Base-by-base conservation (phyloP, 176 grass and related monocot species). In the Leersia perrieri region DNA sequence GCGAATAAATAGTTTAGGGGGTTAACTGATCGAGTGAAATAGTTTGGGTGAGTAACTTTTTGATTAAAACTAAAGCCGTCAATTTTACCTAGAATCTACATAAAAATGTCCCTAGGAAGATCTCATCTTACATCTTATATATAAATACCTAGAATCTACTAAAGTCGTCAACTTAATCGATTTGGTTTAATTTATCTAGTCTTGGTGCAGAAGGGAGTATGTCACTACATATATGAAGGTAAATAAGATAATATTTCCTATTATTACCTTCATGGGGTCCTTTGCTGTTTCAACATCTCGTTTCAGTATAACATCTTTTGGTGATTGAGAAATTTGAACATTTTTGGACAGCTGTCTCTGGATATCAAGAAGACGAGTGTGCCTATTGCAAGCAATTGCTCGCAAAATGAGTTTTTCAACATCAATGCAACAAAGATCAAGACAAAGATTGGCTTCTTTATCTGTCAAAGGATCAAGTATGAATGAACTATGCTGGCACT, bases 291-390 rank as follows among this genome's bases (percentile, higher is more conserved):
- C 34, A 32, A 77, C 57, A 64, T 91, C 93, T 75, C 62, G 87
- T 72, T 91, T 93, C 63, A 99, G 81, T 69, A 95, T 41, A 62
- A 99, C 84, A 88, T 99, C 96, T 34, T 75, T 84, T 64, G 75
- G 80, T 34, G 70, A 90, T 40, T 90, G 93, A 60, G 63, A 95
- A 87, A 99, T 95, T 67, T 99, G 91, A 83, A 93, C 90, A 88
- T 85, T 99, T 90, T 81, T 99, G 72, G 45, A 90, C 82, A 99
- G 80, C 40, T 93, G 88, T 78, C 86, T 99, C 60, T 95, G 90
- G 69, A 99, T 99, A 74, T 93, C 93, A 76, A 99, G 88, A 89
- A 99, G 85, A 67, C 68, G 80, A 26, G 96, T 99, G 68, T 99
- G 90, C 79, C 90, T 93, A 77, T 95, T 93, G 81, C 88, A 99